Percentiles rank a stretch among this genome's conserved stretches.
These are phyloP conservation scores for Russula olivacea DNA, from an alignment of 768 basidiomycete genomes.

Conservation along the genomic window DNA sequence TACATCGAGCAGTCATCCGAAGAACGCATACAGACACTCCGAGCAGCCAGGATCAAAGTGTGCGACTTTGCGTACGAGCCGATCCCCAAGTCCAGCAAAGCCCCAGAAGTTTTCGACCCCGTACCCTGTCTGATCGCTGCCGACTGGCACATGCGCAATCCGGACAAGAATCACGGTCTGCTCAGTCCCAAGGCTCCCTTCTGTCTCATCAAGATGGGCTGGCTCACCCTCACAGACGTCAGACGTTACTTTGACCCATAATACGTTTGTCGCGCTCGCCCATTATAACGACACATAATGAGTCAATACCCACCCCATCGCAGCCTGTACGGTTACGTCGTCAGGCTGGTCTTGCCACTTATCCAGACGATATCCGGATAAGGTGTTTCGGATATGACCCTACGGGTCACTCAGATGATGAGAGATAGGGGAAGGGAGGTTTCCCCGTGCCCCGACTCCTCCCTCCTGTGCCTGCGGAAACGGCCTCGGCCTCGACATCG, in stretches of 20 bases:
- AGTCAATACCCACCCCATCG: conserved; percentile 26
- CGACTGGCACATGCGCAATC: conserved; percentile 31
- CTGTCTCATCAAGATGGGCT: conserved; percentile 29
- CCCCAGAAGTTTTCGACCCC: conserved; percentile 29
- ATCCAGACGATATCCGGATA: conserved; percentile 26
- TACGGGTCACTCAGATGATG: conserved; percentile 4
- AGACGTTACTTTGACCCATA: conserved; percentile 23
- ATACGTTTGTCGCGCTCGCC: conserved; percentile 19
- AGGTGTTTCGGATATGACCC: conserved; percentile 24
- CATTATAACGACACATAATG: conserved; percentile 23
- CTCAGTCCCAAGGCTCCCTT: conserved; percentile 27
- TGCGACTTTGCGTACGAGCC: conserved; percentile 32
- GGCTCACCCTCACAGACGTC: conserved; percentile 30
- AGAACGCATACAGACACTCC: conserved; percentile 13
- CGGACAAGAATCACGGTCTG: conserved; percentile 4
- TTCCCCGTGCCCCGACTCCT: not conserved
- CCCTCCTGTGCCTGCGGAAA: not conserved
- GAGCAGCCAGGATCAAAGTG: conserved; percentile 31
- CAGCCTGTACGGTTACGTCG: conserved; percentile 25
- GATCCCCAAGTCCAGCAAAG: conserved; percentile 10
- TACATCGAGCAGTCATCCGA: conserved; percentile 12
- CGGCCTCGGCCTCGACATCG: not conserved
- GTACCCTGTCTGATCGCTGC: conserved; percentile 26
- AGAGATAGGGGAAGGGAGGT: not conserved
- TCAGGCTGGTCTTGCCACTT: conserved; percentile 8